Base-by-base conservation (phyloP, 495 filamentous ascomycete species). In the Aspergillus sclerotioniger region DNA sequence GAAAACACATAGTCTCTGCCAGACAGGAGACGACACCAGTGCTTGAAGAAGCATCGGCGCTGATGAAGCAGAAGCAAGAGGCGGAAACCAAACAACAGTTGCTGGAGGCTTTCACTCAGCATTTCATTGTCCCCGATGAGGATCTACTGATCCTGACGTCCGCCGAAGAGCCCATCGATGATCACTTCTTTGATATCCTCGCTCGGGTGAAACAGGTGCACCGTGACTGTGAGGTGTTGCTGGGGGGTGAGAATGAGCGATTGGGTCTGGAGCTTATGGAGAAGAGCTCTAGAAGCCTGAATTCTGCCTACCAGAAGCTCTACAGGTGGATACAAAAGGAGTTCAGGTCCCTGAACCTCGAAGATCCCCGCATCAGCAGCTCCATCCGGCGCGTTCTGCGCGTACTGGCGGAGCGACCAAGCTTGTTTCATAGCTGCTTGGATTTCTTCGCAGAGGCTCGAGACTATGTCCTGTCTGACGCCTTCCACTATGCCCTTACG, bases 291-390 rank as follows among this genome's bases (percentile, higher is more conserved):
- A 86, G 87, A 54, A 84, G 90, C 39, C 82, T 99, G n/a, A 94
- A 96, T 68, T 81, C 81, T 12, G 93, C 89, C 12, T 98, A 95
- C 67, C 93, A 98, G 71, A 98, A 96, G 70, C 79, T 98, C 9
- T 96, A 93, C 70, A 82, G 87, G 59, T 98, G 95, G 95, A 87
- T 96, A 8, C 92, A 97, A 70, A 84, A 87, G 32, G 92, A 98
- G 65, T 92, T 98, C 76, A 93, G 92, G 69, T 86, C 87, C 1
- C 72, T 98, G 46, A 95, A 97, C 67, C 81, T 99, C 12, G 95
- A 98, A 68, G 96, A 92, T 66, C 93, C 93, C 4, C 91, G 96
- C 57, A 92, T 98, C 61, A 92, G 87, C 64, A 83, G 89, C 29
- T 83, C 91, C 10, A 92, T 98, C 41, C 83, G 93, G 31, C 85